Base-by-base conservation (phyloP, 2,329 filamentous ascomycete species). In the Colletotrichum incanum region DNA sequence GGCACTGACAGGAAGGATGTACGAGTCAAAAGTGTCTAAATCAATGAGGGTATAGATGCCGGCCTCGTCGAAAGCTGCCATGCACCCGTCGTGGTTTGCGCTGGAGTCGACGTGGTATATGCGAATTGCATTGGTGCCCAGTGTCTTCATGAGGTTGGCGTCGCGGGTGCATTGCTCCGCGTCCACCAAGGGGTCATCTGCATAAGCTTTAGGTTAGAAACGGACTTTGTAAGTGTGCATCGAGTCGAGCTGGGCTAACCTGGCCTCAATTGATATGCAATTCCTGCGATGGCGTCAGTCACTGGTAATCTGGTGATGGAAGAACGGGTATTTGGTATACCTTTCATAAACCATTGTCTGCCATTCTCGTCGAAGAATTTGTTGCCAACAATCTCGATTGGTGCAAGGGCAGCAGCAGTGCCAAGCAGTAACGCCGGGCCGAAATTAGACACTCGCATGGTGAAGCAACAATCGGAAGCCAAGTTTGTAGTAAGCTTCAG, bases 31-130 rank as follows among this genome's bases (percentile, higher is more conserved):
- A 7, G 92, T 93, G 78, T 95, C 95, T 72, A 98, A 87, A 81
- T 98, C 95, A 61, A 97, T 88, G 79, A 96, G 92, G 65, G 94
- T 83, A 80, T 97, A 97, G 80, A 98, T 96, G 69, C 93, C 93
- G 52, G 91, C 93, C 76, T 94, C 90, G 16, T 90, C 91, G 79
- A 98, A 94, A 1, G 91, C 92, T 65, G 86, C 86, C 94, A 98
- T 97, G 84, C 94, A 98, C 26, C 87, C 92, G 70, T 89, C 86
- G 81, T 98, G 95, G 79, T 96, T 85, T 41, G 84, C 90, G 3
- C 83, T 80, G 2, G 93, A 84, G 77, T 97, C 92, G 73, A 98
- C 94, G 79, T 97, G 94, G 82, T 98, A 98, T 71, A 96, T 93
- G 69, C 95, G 93, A 78, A 97, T 94, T 39, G 93, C 88, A 80